Evolutionary conservation across 495 filamentous ascomycete genomes (phyloP).

Genomic region (Jackrogersella minutella): DNA sequence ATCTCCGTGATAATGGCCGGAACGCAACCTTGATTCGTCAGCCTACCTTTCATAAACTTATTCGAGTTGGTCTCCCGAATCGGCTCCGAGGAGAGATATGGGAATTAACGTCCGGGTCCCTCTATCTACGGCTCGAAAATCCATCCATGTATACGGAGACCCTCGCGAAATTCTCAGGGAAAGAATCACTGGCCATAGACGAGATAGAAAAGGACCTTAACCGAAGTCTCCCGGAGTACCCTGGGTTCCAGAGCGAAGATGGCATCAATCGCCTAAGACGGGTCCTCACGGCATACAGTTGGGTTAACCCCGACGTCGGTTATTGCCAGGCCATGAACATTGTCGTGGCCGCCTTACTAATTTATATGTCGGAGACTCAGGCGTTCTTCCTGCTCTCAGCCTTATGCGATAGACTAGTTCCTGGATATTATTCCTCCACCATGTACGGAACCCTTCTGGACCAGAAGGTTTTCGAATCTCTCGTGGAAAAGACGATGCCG

Average conservation of each 20-base stretch:
- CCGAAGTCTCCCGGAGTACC: slow-evolving; percentile 93
- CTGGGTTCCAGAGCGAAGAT: slow-evolving; percentile 95
- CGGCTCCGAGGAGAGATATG: slow-evolving; percentile 92
- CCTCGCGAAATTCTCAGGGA: slow-evolving; percentile 78
- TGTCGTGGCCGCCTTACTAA: slow-evolving; percentile 91
- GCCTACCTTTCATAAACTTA: slow-evolving; percentile 96
- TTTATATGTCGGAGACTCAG: slow-evolving; percentile 97
- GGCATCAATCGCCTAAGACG: slow-evolving; percentile 89
- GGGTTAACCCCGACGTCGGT: slow-evolving; percentile 92
- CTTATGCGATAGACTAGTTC: slow-evolving; percentile 90
- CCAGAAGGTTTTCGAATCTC: slow-evolving; percentile 94
- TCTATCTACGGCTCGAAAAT: slow-evolving; percentile 85
- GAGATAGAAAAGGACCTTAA: slow-evolving; percentile 99
- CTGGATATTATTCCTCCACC: slow-evolving; percentile 96
- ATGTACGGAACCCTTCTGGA: slow-evolving; percentile 99
- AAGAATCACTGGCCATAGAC: slow-evolving; percentile 91
- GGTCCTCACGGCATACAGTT: slow-evolving; percentile 95
- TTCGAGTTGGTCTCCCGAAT: slow-evolving; percentile 94
- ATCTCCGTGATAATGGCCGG: slow-evolving; percentile 93
- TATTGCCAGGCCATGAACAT: slow-evolving; percentile 99
- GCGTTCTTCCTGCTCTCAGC: slow-evolving; percentile 94
- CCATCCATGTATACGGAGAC: slow-evolving; percentile 86
- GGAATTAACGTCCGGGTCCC: slow-evolving; percentile 90
- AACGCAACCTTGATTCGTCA: slow-evolving; percentile 92
- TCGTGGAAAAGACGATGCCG: slow-evolving; percentile 98